Base-by-base conservation (phyloP, 768 basidiomycete species). In the Auricularia sp. region DNA sequence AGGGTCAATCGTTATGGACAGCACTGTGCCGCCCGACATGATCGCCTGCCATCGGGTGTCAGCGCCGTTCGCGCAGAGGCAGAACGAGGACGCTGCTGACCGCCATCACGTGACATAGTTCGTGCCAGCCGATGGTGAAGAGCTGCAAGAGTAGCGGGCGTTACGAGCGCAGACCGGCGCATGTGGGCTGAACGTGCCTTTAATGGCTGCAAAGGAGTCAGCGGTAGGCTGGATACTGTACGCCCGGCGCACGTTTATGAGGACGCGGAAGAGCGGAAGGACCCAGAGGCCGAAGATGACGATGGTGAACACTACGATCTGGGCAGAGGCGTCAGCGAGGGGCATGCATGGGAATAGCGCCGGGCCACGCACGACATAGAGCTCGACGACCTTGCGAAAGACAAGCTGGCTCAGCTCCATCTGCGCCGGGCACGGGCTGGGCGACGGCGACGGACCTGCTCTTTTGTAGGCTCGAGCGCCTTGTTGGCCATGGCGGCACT, bases 231-330 rank as follows among this genome's bases (percentile, higher is more conserved):
- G 54, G 12, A 2, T 18, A 21, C 54, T 18, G 12, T 14, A 29
- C 10, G 21, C 11, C 14, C 6, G 11, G 18, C 56, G 56, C 29
- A 59, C 56, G 71, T 84, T 90, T 70, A 93, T 92, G 75, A 90
- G 71, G 70, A 85, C 84, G 58, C 91, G 81, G 33, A 85, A 86
- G 64, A 87, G 84, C 3, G 91, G 91, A 53, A 93, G 88, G 74
- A 87, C 89, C 91, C 91, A 93, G 68, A 91, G 81, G 53, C 89
- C 91, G 70, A 92, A 91, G 65, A 91, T 90, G 67, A 93, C 82
- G 65, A 93, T 90, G 61, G 88, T 83, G 79, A 87, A 92, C 61
- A 92, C 89, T 62, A 91, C 84, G 61, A 91, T 87, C 90, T 92
- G 71, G 29, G 61, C 65, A 23, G 29, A 21, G 54, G 65, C 60